phyloP scores from a whole-genome alignment of 2,329 filamentous ascomycete genomes.

The Tolypocladium amazonense region DNA sequence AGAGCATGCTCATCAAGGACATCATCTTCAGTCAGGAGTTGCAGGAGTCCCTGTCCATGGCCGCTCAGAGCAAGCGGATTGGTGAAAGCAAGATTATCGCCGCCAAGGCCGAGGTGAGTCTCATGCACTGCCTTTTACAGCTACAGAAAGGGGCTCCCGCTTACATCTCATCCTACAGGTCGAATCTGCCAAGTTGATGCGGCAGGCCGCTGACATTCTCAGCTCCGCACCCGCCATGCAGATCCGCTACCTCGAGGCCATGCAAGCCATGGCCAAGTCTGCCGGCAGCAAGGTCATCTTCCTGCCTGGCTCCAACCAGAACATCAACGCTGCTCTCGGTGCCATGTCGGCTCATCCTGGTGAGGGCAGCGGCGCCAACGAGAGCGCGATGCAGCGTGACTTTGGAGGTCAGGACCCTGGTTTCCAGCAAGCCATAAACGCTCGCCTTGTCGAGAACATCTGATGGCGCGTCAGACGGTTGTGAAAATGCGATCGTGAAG shows the following conservation, averaged over 20 bases:
- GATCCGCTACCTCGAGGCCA: slow-evolving; percentile 93
- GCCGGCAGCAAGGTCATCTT: slow-evolving; percentile 87
- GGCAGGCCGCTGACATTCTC: slow-evolving; percentile 87
- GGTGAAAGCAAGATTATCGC: slow-evolving; percentile 98
- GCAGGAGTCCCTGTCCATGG: slow-evolving; percentile 95
- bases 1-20: slow-evolving; percentile 99
- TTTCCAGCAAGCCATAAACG: slow-evolving; percentile 73
- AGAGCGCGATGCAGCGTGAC: slow-evolving; percentile 30
- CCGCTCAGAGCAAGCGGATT: slow-evolving; percentile 94
- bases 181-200: slow-evolving; percentile 88
- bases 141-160: neutral
- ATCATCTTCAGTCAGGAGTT: slow-evolving; percentile 95
- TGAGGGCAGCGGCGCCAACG: slow-evolving; percentile 27
- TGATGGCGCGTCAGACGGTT: slow-evolving; percentile 28
- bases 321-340: slow-evolving; percentile 35
- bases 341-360: slow-evolving; percentile 31
- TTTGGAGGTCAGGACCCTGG: slow-evolving; percentile 44
- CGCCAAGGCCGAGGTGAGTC: slow-evolving; percentile 67
- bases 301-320: slow-evolving; percentile 53
- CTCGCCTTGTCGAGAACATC: slow-evolving; percentile 77
- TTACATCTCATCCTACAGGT: slow-evolving; percentile 35
- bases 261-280: slow-evolving; percentile 96
- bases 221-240: slow-evolving; percentile 93
- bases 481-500: slow-evolving; percentile 8
- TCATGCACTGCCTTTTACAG: neutral